Evolutionary conservation across 2,329 filamentous ascomycete species (phyloP).

Genomic region (Calonectria ilicicola): DNA sequence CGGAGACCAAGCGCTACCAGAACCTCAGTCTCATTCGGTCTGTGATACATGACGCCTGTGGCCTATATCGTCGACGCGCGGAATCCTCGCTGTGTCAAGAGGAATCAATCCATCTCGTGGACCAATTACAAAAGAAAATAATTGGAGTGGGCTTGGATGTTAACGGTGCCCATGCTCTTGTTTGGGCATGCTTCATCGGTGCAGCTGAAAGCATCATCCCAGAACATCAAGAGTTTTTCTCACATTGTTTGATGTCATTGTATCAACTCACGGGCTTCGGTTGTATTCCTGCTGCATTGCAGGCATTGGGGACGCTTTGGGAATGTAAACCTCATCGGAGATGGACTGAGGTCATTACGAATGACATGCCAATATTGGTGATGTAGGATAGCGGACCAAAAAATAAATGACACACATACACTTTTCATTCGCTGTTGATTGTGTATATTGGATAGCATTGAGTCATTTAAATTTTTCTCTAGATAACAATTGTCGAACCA

Average conservation of each 20-base stretch:
- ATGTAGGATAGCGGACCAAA: constrained; percentile 33
- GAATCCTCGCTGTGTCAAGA: constrained; percentile 31
- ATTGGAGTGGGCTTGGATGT: constrained; percentile 40
- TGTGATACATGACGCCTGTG: constrained; percentile 42
- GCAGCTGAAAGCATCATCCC: constrained; percentile 52
- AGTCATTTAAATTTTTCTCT: background rate
- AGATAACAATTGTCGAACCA: background rate
- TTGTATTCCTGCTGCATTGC: constrained; percentile 51
- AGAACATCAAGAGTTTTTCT: constrained; percentile 51
- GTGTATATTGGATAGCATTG: background rate
- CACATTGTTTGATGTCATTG: constrained; percentile 41
- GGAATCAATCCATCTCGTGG: constrained; percentile 44
- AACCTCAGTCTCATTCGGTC: constrained; percentile 37
- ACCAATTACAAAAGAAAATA: constrained; percentile 47
- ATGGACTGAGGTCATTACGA: constrained; percentile 47
- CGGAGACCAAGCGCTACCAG: constrained; percentile 31
- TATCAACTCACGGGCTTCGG: constrained; percentile 50
- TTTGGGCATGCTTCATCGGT: constrained; percentile 56
- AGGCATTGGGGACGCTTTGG: constrained; percentile 51
- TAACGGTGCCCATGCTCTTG: constrained; percentile 51
- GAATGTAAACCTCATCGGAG: constrained; percentile 32
- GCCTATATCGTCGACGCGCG: constrained; percentile 42
- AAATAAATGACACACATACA: background rate
- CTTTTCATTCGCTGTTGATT: background rate
- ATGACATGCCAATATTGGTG: constrained; percentile 43